A percentile compares a stretch with the other conserved stretches of the same genome.
These are phyloP conservation scores for Nicotiana obtusifolia DNA, from an alignment of 257 asterid species.

Conservation along the genomic window DNA sequence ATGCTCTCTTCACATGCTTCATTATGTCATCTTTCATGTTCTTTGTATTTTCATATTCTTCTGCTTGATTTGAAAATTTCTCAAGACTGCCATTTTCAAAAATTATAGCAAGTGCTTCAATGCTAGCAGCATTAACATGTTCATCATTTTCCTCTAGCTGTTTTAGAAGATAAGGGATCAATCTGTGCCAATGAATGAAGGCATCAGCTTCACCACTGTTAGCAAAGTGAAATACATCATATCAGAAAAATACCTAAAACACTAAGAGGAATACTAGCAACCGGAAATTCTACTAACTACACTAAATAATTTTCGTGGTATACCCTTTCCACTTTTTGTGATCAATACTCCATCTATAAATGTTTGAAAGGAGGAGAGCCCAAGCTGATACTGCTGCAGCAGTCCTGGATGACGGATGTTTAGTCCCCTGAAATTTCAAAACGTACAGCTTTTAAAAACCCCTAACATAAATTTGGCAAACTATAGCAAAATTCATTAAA, in stretches of 20 bases:
- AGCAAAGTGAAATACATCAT: background rate
- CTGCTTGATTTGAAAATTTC: background rate
- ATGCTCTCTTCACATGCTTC: background rate
- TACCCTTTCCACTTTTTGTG: background rate
- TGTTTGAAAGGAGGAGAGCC: background rate
- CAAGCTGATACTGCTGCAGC: background rate
- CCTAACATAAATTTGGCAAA: background rate
- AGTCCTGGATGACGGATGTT: background rate
- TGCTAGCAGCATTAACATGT: background rate
- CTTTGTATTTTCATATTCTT: background rate
- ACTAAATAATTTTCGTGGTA: background rate
- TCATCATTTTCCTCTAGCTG: background rate
- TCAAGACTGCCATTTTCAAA: background rate
- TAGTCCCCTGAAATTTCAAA: background rate
- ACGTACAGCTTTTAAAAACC: background rate
- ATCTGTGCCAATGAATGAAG: background rate
- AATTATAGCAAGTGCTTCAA: background rate
- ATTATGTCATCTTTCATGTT: background rate
- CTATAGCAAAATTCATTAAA: background rate
- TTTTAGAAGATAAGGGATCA: background rate
- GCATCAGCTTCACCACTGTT: background rate
- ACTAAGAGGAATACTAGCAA: background rate
- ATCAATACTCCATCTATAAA: background rate
- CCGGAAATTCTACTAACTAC: background rate
- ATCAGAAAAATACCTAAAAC: background rate